A percentile compares a stretch with the other conserved stretches of the same genome.
These are phyloP conservation scores for Aspergillus homomorphus DNA, from an alignment of 495 filamentous ascomycete species.

Conservation along the genomic window DNA sequence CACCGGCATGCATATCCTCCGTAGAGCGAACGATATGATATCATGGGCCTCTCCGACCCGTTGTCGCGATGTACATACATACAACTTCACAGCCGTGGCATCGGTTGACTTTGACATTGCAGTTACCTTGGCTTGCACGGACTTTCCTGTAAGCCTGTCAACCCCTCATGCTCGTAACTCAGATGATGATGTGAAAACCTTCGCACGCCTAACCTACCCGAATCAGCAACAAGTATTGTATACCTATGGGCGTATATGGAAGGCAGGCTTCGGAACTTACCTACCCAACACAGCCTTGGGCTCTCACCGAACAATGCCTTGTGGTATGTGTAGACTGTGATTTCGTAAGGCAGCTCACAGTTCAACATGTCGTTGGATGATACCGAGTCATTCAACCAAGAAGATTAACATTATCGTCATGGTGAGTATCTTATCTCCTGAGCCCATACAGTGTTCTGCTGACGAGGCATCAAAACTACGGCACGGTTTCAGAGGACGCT, in stretches of 20 bases:
- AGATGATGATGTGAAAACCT: neutral
- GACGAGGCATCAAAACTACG: neutral
- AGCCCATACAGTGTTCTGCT: neutral
- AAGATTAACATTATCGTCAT: neutral
- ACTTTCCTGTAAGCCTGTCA: neutral
- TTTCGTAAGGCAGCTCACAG: neutral
- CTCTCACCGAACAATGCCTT: neutral
- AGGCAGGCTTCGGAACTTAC: neutral
- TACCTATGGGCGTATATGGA: too few species aligned
- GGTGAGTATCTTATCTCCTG: neutral
- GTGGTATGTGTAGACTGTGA: neutral
- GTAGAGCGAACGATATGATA: slow-evolving; percentile 2
- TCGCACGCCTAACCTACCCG: neutral
- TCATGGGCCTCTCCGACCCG: slow-evolving; percentile 2
- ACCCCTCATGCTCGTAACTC: neutral
- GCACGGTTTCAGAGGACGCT: neutral
- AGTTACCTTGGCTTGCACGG: neutral
- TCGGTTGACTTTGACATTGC: neutral
- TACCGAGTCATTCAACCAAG: neutral
- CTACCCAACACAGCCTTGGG: neutral
- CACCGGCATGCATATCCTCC: neutral
- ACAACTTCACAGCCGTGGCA: neutral
- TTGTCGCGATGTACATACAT: neutral
- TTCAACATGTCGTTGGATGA: neutral
- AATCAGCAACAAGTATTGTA: neutral